phyloP scores from a whole-genome alignment of 805 yeast species.

The Torulaspora gathmanii region DNA sequence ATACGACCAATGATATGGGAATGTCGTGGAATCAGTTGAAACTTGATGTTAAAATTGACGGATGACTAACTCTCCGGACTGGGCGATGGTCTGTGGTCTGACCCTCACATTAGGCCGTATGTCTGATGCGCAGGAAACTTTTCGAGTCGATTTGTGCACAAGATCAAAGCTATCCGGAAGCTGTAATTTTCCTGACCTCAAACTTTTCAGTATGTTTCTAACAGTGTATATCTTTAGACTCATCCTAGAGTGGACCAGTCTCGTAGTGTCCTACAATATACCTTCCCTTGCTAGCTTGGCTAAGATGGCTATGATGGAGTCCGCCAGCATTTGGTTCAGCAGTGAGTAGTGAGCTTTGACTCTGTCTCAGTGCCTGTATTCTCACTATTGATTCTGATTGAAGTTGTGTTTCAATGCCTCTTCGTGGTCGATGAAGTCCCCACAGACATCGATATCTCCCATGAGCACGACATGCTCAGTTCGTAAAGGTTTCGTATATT shows the following conservation, averaged over 20 bases:
- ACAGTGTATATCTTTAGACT: conserved; percentile 73
- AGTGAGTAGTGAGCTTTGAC: conserved; percentile 23
- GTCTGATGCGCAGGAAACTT: conserved; percentile 33
- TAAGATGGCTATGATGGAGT: conserved; percentile 33
- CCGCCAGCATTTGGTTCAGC: conserved; percentile 44
- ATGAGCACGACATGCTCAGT: conserved; percentile 61
- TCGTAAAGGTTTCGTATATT: conserved; percentile 53
- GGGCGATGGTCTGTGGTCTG: conserved; percentile 99
- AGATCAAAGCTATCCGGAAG: conserved; percentile 77
- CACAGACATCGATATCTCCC: conserved; percentile 85
- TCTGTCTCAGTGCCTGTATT: conserved; percentile 38
- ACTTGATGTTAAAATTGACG: too few relatives aligned
- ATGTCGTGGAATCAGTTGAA: conserved; percentile 22
- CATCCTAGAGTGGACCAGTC: conserved; percentile 50
- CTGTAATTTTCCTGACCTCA: conserved; percentile 82
- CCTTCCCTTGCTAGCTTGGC: conserved; percentile 38
- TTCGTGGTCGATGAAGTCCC: conserved; percentile 80
- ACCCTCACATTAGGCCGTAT: conserved; percentile 76
- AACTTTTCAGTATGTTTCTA: conserved; percentile 79
- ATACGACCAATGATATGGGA: conserved; percentile 31
- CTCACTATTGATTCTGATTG: conserved; percentile 35
- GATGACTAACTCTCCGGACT: too few relatives aligned
- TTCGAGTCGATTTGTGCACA: conserved; percentile 43
- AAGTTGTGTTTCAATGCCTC: conserved; percentile 44
- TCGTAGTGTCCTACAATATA: conserved; percentile 53